Evolutionary conservation across 2,329 filamentous ascomycete species (phyloP).

Genomic region (Bipolaris oryzae): DNA sequence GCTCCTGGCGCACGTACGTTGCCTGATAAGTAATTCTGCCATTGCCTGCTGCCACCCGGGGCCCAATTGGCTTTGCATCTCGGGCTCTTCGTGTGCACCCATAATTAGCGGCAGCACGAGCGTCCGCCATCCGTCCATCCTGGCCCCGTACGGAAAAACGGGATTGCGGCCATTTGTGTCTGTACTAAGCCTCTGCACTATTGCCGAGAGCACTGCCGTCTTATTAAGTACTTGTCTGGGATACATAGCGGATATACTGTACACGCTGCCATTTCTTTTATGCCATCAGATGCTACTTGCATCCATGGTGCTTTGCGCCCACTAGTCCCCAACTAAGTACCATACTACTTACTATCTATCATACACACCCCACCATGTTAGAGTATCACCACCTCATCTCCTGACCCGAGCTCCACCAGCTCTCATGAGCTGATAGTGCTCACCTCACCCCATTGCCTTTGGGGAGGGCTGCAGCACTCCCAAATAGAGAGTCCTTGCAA

Average conservation of each 20-base stretch:
- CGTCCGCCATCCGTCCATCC: slow-evolving; percentile 20
- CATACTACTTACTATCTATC: no score
- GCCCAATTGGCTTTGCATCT: slow-evolving; percentile 10
- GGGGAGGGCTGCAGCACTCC: background rate
- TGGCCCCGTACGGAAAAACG: slow-evolving; percentile 29
- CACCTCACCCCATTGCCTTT: background rate
- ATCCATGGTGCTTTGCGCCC: background rate
- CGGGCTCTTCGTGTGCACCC: slow-evolving; percentile 19
- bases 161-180: slow-evolving; percentile 19
- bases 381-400: slow-evolving; percentile 2
- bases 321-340: slow-evolving; percentile 1
- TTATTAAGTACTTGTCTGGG: slow-evolving; percentile 10
- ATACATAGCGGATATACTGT: background rate
- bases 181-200: slow-evolving; percentile 20
- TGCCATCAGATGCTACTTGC: background rate
- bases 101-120: slow-evolving; percentile 21
- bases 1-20: background rate
- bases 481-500: background rate
- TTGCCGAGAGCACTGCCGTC: slow-evolving; percentile 21
- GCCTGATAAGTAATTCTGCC: background rate
- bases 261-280: background rate
- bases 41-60: background rate
- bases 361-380: background rate
- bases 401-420: background rate
- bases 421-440: slow-evolving; percentile 1